phyloP scores from a whole-genome alignment of 768 basidiomycete genomes.

The Boletus insuetus region DNA sequence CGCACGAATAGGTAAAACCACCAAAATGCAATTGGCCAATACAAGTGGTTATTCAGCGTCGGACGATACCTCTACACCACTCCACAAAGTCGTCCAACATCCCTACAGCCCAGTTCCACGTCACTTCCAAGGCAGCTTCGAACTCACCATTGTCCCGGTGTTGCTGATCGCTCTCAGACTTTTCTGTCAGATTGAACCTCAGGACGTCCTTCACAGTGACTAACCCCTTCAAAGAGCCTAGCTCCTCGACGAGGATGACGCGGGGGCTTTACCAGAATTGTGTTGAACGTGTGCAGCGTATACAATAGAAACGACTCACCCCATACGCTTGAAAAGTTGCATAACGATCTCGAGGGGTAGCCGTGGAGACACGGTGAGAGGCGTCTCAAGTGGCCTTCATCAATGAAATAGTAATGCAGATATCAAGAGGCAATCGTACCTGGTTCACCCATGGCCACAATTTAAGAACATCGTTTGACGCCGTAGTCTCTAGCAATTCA shows the following conservation, averaged over 20 bases:
- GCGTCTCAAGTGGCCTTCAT: conserved; percentile 56
- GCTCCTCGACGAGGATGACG: conserved; percentile 91
- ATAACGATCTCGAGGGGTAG: conserved; percentile 94
- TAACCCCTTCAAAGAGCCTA: conserved; percentile 78
- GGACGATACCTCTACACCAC: conserved; percentile 25
- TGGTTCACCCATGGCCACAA: conserved; percentile 95
- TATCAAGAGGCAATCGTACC: conserved; percentile 40
- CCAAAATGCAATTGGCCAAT: background rate
- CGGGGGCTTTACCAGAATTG: conserved; percentile 61
- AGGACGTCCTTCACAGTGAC: conserved; percentile 97
- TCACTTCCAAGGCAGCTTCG: conserved; percentile 59
- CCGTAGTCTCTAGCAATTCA: conserved; percentile 60
- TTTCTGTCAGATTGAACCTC: conserved; percentile 69
- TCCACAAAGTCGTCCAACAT: conserved; percentile 30
- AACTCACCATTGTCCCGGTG: conserved; percentile 62
- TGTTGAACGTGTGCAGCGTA: background rate
- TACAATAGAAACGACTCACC: conserved; percentile 52
- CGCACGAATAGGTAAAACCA: background rate
- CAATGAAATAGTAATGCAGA: background rate
- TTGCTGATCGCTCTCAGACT: conserved; percentile 48
- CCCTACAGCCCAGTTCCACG: conserved; percentile 52
- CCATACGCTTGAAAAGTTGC: conserved; percentile 97
- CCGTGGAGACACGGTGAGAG: conserved; percentile 88
- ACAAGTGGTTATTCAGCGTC: conserved; percentile 15
- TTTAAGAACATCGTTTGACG: conserved; percentile 55